Conservation (phyloP, 1,284 basidiomycete species). For the Sutorius eximius region DNA sequence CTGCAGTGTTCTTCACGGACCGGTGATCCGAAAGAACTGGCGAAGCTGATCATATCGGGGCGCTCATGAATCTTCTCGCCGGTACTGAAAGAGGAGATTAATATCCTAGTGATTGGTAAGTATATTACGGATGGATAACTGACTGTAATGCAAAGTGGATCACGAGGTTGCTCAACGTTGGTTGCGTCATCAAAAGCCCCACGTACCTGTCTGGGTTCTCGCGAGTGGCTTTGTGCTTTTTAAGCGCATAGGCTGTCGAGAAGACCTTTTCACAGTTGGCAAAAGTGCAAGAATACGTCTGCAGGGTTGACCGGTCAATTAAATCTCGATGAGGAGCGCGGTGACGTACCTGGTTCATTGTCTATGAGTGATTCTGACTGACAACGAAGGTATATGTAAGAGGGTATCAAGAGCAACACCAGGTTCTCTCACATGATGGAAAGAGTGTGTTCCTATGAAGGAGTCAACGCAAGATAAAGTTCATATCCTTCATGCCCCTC, state of each 20-base stretch:
- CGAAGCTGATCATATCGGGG: constrained; percentile 13
- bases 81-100: constrained; percentile 15
- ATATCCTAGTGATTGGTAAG: background rate
- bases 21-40: background rate
- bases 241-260: constrained; percentile 20
- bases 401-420: constrained; percentile 19
- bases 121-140: background rate
- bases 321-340: background rate
- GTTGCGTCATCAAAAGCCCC: background rate
- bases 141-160: constrained; percentile 27
- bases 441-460: background rate
- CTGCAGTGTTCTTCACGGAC: constrained; percentile 5
- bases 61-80: constrained; percentile 27
- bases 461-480: background rate
- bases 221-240: constrained; percentile 21
- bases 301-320: background rate
- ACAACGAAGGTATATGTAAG: background rate
- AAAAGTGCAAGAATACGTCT: constrained; percentile 21
- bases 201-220: constrained; percentile 14
- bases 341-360: constrained; percentile 17
- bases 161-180: constrained; percentile 5
- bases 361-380: background rate
- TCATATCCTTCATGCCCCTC: constrained; percentile 11
- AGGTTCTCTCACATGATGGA: constrained; percentile 12
- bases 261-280: constrained; percentile 19